Percentiles rank a stretch among this genome's conserved stretches.
phyloP scores from a whole-genome alignment of 2,329 filamentous ascomycete genomes.

The Capronia epimyces region DNA sequence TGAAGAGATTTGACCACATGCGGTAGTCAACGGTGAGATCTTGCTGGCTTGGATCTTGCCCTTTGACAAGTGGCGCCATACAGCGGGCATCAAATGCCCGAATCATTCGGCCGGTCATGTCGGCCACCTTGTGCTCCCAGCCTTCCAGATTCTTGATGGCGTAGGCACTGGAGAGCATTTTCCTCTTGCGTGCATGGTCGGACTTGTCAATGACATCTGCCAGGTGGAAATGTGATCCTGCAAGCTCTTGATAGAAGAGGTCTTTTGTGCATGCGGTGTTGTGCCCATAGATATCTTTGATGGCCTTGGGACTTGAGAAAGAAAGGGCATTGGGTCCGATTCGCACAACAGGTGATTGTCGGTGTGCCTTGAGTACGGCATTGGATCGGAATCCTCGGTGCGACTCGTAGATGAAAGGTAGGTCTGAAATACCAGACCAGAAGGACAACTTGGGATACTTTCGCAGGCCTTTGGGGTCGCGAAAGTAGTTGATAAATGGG shows the following conservation, averaged over 20 bases:
- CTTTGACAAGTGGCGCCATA: conserved; percentile 14
- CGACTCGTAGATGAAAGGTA: conserved; percentile 46
- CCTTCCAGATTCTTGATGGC: conserved; percentile 38
- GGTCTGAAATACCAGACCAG: conserved; percentile 43
- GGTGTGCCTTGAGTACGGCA: conserved; percentile 50
- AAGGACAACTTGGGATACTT: conserved; percentile 43
- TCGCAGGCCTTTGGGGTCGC: conserved; percentile 46
- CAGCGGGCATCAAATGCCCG: conserved; percentile 34
- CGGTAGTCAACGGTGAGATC: conserved; percentile 50
- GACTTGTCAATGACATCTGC: conserved; percentile 37
- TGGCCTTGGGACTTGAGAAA: conserved; percentile 4
- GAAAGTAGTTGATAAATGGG: conserved; percentile 42
- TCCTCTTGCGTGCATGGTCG: conserved; percentile 38
- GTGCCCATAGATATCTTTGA: conserved; percentile 39
- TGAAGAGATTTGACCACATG: conserved; percentile 52
- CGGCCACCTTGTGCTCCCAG: conserved; percentile 40
- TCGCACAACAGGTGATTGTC: conserved; percentile 45
- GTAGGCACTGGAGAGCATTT: conserved; percentile 37
- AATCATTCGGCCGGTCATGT: conserved; percentile 26
- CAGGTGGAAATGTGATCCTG: conserved; percentile 12
- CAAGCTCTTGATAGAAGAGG: background rate
- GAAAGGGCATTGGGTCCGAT: conserved; percentile 11
- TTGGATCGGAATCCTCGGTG: conserved; percentile 34
- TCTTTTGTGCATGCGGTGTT: conserved; percentile 31
- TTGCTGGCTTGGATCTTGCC: conserved; percentile 2